phyloP scores from a whole-genome alignment of 257 asterid species.

The Nicotiana undulata region DNA sequence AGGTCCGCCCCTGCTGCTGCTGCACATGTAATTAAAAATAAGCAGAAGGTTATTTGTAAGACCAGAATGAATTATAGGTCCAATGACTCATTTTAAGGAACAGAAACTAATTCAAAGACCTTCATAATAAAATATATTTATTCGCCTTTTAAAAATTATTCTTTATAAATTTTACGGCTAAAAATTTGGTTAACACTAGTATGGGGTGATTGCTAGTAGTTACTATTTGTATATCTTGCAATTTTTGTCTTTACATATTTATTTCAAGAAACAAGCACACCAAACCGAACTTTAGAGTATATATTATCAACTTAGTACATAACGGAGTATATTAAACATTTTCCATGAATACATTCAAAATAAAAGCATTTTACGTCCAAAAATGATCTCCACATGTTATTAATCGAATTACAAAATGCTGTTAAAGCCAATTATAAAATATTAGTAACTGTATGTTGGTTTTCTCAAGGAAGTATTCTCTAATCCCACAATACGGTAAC shows the following conservation, averaged over 20 bases:
- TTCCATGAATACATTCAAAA: not conserved
- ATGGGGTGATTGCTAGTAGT: no score
- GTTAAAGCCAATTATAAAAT: not conserved
- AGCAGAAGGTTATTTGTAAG: not conserved
- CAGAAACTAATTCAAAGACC: no score
- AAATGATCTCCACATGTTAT: not conserved
- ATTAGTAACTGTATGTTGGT: not conserved
- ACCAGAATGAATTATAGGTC: not conserved
- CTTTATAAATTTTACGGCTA: not conserved
- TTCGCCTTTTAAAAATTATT: not conserved
- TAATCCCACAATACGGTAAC: not conserved
- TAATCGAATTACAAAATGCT: not conserved
- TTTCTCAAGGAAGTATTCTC: not conserved
- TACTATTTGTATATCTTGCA: no score
- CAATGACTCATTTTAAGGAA: not conserved
- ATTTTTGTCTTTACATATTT: not conserved
- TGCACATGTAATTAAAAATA: not conserved
- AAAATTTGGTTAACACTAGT: no score
- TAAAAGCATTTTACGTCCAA: not conserved
- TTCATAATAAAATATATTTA: not conserved
- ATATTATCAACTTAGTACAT: not conserved
- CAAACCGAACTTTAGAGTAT: not conserved
- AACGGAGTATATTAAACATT: not conserved
- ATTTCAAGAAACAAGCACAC: not conserved
- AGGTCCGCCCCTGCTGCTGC: no score